Evolutionary conservation across 805 yeast species (phyloP), one percentile per base, ranked within the genome.

Genomic region (Alloascoidea hylecoeti): DNA sequence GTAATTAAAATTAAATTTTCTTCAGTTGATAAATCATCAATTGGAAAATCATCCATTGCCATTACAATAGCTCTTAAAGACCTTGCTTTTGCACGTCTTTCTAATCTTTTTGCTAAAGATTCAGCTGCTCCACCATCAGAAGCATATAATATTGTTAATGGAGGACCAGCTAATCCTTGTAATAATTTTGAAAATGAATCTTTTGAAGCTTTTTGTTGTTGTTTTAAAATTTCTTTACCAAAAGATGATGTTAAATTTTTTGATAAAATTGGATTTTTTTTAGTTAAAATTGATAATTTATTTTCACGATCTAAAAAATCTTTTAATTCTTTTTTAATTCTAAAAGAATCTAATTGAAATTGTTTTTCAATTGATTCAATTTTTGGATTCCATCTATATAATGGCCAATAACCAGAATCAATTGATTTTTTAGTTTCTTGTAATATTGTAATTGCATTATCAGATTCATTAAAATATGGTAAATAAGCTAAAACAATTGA

Each of bases 391-490:
- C 70, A 89, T 54, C 96, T 70, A 63, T 88, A 89, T 44, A 89
- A 68, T 36, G 97, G 97, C 94, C 96, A 86, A 62, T 80, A 79
- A n/a, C 97, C 97, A 23, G 86, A 65, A 50, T 84, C 96, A 35
- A 89, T 94, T 16, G 95, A 89, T 44, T 61, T 63, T 58, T 89
- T 89, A 23, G 96, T 88, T 55, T 83, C 92, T 55, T 81, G 78
- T 49, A 89, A 66, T 35, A 88, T 74, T 17, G 75, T 70, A 46
- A 89, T 62, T 33, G 94, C 78, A 43, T 75, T 63, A 44, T 78
- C 79, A 40, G 62, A 64, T 51, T 81, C 89, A 15, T 64, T 56
- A 35, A 63, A 52, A 56, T 78, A 76, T 33, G 97, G 97, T 49
- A 88, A 64, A 56, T 88, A 86, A 3, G 96, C 96, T 47, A 89